A percentile compares a stretch with the other conserved stretches of the same genome.
These are phyloP conservation scores for sweet orange (Citrus sinensis) DNA, from an alignment of 345 rosid species.

Conservation along the genomic window DVS_A1.0 CM039165.1:35393001-35393500, in stretches of 20 bases:
- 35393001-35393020: not conserved
- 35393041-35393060: not conserved
- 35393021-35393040: not conserved
- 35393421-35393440: conserved; percentile 72
- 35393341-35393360: conserved; percentile 24
- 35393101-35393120: not conserved
- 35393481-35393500: conserved; percentile 49
- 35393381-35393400: conserved; percentile 25
- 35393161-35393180: conserved; percentile 44
- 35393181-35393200: conserved; percentile 22
- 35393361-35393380: not conserved
- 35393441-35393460: conserved; percentile 49
- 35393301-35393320: conserved; percentile 60
- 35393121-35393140: conserved; percentile 7
- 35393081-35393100: not conserved
- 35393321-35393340: conserved; percentile 58
- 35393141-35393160: conserved; percentile 57
- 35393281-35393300: conserved; percentile 74
- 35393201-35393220: conserved; percentile 35
- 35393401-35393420: conserved; percentile 57
- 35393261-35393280: conserved; percentile 68
- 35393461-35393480: conserved; percentile 42
- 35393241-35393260: conserved; percentile 71
- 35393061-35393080: not conserved
- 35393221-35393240: conserved; percentile 47